phyloP scores from a whole-genome alignment of 306 rosid species.

The Pachyrhizus erosus region DNA sequence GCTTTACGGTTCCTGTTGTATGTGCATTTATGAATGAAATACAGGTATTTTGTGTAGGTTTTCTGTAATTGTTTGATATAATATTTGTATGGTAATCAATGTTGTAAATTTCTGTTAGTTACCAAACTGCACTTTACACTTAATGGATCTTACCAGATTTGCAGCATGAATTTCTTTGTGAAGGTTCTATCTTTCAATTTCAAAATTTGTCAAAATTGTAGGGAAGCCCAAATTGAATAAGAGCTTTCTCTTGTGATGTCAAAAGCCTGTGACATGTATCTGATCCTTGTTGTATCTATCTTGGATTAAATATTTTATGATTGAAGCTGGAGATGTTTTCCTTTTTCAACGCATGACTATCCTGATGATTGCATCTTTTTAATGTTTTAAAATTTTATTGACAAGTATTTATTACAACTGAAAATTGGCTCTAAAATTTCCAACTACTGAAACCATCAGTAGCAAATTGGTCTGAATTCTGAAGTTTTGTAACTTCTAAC shows the following conservation, averaged over 20 bases:
- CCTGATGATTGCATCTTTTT: background rate
- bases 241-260: background rate
- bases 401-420: background rate
- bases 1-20: background rate
- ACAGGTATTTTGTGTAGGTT: background rate
- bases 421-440: constrained; percentile 1
- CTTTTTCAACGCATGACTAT: background rate
- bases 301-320: background rate
- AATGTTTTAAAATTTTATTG: background rate
- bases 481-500: background rate
- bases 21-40: background rate
- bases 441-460: background rate
- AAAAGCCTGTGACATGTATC: constrained; percentile 2
- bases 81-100: background rate
- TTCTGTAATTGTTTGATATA: background rate
- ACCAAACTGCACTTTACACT: constrained; percentile 20
- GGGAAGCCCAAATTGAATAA: background rate
- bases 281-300: background rate
- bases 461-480: background rate
- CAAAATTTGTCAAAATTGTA: background rate
- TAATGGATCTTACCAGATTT: background rate
- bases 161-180: constrained; percentile 1
- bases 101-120: background rate
- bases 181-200: background rate
- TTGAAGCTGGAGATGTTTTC: background rate